Base-by-base conservation (phyloP, 257 asterid genomes). In the Coffea eugenioides region DNA sequence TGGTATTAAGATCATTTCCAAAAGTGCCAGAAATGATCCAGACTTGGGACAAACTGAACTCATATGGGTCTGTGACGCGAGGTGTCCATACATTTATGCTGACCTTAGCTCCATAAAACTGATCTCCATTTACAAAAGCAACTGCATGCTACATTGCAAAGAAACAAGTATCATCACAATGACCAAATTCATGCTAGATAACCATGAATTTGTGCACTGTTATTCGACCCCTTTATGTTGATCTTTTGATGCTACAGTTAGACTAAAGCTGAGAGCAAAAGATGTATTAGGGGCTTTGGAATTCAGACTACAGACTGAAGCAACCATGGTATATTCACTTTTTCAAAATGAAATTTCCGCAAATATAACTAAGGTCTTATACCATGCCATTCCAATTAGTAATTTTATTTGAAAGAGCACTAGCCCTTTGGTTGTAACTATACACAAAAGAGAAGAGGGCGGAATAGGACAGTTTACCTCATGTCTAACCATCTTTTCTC, bases 21-120 rank as follows among this genome's bases (percentile, higher is more conserved):
- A 95, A 95, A 2, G 94, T 81, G 77, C 98, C 99, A 52, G 98
- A 95, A 72, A 93, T 95, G 82, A 95, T 87, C 98, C 99, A 95
- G 1, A 95, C 80, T 59, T 95, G 99, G 57, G 98, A 95, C 62
- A 95, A 88, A 71, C 99, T 95, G 89, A 95, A 95, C 81, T 95
- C 99, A 70, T 90, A 93, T 82, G 85, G 89, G 67, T 93, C 97
- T 20, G 94, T 91, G 39, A 95, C 98, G 0, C 88, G 87, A 0
- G 99, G 99, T 16, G 97, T 81, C 98, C 98, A 95, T 81, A 95
- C 98, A 76, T 95, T 95, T 79, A 93, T 89, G 86, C 97, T 93
- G 16, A 97, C 97, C 87, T 91, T 93, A 12, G 97, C 98, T 73
- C 98, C 98, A 74, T 90, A 94, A 70, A 88, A 94, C 77, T 93